Evolutionary conservation across 352 stramenopile species (phyloP), one percentile per base, ranked within the genome.

Genomic region (Halophytophthora polymorphica): DNA sequence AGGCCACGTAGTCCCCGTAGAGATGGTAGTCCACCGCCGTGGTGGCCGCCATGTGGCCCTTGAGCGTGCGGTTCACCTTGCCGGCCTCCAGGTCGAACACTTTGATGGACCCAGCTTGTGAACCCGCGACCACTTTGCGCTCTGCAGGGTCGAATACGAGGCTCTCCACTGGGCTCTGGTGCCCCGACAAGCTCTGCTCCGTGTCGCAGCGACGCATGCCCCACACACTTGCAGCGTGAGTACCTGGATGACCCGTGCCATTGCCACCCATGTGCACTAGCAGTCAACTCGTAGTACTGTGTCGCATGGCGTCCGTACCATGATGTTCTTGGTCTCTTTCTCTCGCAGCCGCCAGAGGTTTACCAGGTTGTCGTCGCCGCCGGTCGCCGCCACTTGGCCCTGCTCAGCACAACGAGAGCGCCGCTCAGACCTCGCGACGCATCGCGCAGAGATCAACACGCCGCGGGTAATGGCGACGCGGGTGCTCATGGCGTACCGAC

Each of bases 311-410:
- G 1, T 12, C 42, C 46, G 25, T 17, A 93, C 83, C 78, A 91
- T 89, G 37, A 93, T 90, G 56, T 90, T 93, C 60, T 93, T 93
- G 50, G 80, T 93, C 66, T 93, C 78, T 47, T 82, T 86, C 53
- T 93, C 83, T 31, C 80, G 78, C 76, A 93, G 84, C 33, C 80
- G 72, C 83, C 83, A 93, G n/a, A 93, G 52, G 29, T 93, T 93
- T 38, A 91, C 77, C 38, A 87, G 69, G 48, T 83, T 83, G 53
- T 93, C 83, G 34, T 93, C 80, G 15, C 83, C 83, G 10, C 80
- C 83, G 1, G 78, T 91, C 19, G 78, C 83, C 0, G 74, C 77
- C 13, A 91, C 75, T 89, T 93, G 83, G 6, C 75, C 83, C 83
- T 93, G 22, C 18, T 40, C 45, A 52, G 12, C 14, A 6, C 3